Percentiles rank a stretch among this genome's conserved stretches.
Evolutionary conservation across 1,284 basidiomycete genomes (phyloP).

Genomic region (Cutaneotrichosporon sp.): DNA sequence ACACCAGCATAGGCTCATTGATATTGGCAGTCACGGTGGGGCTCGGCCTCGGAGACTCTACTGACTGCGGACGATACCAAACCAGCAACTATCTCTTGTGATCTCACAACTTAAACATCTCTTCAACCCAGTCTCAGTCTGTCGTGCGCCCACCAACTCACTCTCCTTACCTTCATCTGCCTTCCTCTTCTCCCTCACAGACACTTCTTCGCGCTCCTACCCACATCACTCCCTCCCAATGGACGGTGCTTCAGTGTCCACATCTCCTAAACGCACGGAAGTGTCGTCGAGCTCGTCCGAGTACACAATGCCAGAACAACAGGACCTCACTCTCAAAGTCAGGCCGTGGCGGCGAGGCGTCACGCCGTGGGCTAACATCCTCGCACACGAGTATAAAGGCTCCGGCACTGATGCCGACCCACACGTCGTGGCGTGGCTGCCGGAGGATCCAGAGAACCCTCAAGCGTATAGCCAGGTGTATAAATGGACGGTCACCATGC

Average conservation of each 20-base stretch:
- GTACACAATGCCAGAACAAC: not conserved
- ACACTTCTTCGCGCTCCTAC: not conserved
- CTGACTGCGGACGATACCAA: not conserved
- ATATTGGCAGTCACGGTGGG: not conserved
- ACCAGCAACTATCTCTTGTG: not conserved
- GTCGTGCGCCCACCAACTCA: not conserved
- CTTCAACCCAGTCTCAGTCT: not conserved
- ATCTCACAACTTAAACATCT: not conserved
- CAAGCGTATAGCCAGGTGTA: slow-evolving; percentile 32
- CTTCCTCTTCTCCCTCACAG: not conserved
- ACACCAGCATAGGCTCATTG: not conserved
- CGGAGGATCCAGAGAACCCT: slow-evolving; percentile 39
- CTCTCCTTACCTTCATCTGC: not conserved
- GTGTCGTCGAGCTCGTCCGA: not conserved
- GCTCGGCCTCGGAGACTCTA: not conserved
- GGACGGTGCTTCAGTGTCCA: not conserved
- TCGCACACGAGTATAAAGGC: slow-evolving; percentile 47
- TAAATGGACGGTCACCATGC: slow-evolving; percentile 34
- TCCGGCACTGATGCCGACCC: slow-evolving; percentile 51
- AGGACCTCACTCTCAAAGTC: slow-evolving; percentile 10
- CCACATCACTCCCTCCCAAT: not conserved
- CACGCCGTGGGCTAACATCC: slow-evolving; percentile 49
- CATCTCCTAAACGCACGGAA: not conserved
- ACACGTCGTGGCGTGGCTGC: slow-evolving; percentile 48
- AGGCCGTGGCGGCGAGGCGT: slow-evolving; percentile 39